Conservation (phyloP, 1,284 basidiomycete genomes). For the Ustanciosporium gigantosporum region DNA sequence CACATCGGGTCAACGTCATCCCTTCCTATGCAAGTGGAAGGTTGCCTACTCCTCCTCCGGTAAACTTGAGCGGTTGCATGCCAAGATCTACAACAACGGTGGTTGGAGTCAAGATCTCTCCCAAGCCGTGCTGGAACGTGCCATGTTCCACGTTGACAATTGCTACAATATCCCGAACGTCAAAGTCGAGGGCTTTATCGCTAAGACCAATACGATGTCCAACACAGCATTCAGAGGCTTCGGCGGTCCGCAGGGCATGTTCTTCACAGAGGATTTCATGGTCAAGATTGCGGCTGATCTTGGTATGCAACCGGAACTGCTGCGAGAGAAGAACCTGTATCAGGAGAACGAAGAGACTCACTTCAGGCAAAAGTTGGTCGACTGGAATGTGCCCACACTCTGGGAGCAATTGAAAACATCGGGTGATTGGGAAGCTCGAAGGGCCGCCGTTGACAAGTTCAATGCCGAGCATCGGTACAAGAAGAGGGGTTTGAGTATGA, state of each 20-base stretch:
- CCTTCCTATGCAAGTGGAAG: constrained; percentile 59
- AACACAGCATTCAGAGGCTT: constrained; percentile 62
- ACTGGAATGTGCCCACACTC: constrained; percentile 61
- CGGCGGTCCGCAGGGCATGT: constrained; percentile 61
- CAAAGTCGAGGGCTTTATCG: constrained; percentile 56
- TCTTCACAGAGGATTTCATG: constrained; percentile 59
- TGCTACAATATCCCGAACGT: constrained; percentile 56
- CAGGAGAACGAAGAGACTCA: constrained; percentile 59
- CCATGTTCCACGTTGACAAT: constrained; percentile 61
- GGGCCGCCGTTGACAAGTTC: constrained; percentile 55
- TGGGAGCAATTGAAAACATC: constrained; percentile 49
- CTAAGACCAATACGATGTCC: constrained; percentile 62
- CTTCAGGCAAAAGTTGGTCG: constrained; percentile 58
- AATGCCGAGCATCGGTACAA: constrained; percentile 57
- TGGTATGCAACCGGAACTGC: constrained; percentile 54
- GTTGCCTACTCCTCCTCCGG: constrained; percentile 59
- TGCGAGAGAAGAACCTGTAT: constrained; percentile 60
- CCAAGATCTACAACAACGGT: constrained; percentile 60
- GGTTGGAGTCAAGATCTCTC: constrained; percentile 61
- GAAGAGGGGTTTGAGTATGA: constrained; percentile 59
- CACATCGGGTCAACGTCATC: constrained; percentile 61
- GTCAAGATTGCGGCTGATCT: constrained; percentile 57
- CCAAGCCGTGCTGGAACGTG: constrained; percentile 60
- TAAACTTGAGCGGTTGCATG: constrained; percentile 56
- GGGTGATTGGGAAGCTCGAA: constrained; percentile 50